Evolutionary conservation across 179 eudicot species (phyloP).

Genomic region (Silene vulgaris): DNA sequence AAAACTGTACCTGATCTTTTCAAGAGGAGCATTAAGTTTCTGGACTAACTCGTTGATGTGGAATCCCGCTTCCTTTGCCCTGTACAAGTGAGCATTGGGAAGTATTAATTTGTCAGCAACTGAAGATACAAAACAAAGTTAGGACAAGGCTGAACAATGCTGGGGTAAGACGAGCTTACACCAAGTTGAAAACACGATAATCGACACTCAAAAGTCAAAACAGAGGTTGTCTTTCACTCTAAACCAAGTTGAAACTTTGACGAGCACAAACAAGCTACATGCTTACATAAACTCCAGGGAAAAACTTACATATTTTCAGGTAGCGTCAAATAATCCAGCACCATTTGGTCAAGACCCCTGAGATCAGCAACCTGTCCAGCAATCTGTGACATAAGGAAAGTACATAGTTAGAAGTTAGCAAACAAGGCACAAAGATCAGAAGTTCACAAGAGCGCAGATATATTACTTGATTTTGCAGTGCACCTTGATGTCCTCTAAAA

Average conservation of each 20-base stretch:
- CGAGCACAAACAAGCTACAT: neutral
- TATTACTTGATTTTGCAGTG: slow-evolving; percentile 58
- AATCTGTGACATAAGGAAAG: slow-evolving; percentile 28
- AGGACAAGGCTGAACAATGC: neutral
- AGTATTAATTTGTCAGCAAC: neutral
- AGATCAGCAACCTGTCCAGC: slow-evolving; percentile 41
- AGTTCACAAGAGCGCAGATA: neutral
- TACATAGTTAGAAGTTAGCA: slow-evolving; percentile 6
- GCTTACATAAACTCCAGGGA: neutral
- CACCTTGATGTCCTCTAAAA: slow-evolving; percentile 49
- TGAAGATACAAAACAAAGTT: neutral
- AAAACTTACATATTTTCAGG: slow-evolving; percentile 57
- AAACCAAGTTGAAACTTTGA: neutral
- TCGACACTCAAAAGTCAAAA: too few relatives aligned
- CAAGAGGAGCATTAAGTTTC: slow-evolving; percentile 44
- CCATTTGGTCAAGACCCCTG: slow-evolving; percentile 51
- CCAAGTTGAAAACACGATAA: neutral
- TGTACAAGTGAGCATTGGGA: slow-evolving; percentile 31
- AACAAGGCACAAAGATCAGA: slow-evolving; percentile 3
- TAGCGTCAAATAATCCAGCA: slow-evolving; percentile 52
- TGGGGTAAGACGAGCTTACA: neutral
- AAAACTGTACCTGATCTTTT: slow-evolving; percentile 43
- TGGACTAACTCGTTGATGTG: slow-evolving; percentile 46
- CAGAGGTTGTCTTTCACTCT: too few relatives aligned
- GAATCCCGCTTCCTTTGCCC: slow-evolving; percentile 50